Base-by-base conservation (phyloP, 164 flowering plant genomes). In the Aristolochia contorta region DNA sequence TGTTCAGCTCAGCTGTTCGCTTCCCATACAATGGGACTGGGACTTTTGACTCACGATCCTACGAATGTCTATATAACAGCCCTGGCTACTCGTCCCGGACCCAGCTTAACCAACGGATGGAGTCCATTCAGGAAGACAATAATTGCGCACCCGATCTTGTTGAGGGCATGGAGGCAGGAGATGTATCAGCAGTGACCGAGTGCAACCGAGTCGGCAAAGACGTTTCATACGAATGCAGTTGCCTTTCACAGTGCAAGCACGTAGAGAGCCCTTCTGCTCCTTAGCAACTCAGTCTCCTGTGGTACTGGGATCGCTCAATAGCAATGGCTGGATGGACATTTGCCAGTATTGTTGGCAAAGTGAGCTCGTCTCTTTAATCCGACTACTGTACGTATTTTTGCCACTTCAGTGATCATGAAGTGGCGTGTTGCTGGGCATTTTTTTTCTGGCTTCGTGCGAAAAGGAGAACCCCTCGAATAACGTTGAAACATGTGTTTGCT, bases 1-100 rank as follows among this genome's bases (percentile, higher is more conserved):
- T 90, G 80, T 82, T 77, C 60, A 81, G 92, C 65, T 80, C 92
- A 47, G 90, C 92, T 9, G 16, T 78, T 32, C 72, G 88, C 37
- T 66, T 84, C 51, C 78, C 80, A 54, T 65, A 68, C 43, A 56
- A 68, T 21, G 16, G 3, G 23, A 51, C 58, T 56, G 79, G 77
- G 56, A 50, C 83, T 55, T 60, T 67, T 1, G 63, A 60, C 37
- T 49, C 74, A 2, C 83, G 76, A 62, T 71, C 82, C 23, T 69
- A 69, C 63, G 70, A 71, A 41, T 84, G 77, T 69, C 62, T 70
- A 24, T 62, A 71, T 60, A 61, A 71, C 46, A 67, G 75, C 47
- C 78, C 72, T 16, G 73, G 74, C 9, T 67, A 62, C 60, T 63
- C 81, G 4, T 65, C 82, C 33, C 72, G 79, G 64, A 37, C 71